phyloP scores from a whole-genome alignment of 768 basidiomycete species.

The Mycena maculata region DNA sequence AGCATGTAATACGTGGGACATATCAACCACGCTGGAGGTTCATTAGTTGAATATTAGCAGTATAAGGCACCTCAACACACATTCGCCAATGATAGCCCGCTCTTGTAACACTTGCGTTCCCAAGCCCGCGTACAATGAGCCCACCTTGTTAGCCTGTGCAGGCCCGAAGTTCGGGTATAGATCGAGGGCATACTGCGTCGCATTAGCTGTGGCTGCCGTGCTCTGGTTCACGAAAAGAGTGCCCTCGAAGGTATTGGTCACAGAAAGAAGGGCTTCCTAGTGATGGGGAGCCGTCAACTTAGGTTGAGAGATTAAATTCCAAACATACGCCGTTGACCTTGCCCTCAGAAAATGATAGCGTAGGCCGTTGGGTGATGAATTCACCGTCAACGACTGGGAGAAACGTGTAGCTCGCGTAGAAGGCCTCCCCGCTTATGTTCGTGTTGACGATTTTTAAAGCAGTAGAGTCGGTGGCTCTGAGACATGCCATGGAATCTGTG shows the following conservation, averaged over 20 bases:
- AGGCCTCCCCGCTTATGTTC: constrained; percentile 31
- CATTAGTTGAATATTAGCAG: too few relatives aligned
- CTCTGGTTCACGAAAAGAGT: constrained; percentile 34
- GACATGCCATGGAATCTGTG: constrained; percentile 37
- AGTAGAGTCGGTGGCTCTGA: constrained; percentile 38
- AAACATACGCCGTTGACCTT: constrained; percentile 47
- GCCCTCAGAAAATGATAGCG: constrained; percentile 40
- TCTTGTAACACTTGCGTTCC: constrained; percentile 5
- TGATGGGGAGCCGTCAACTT: constrained; percentile 37
- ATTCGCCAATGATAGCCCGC: too few relatives aligned
- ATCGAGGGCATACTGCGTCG: constrained; percentile 26
- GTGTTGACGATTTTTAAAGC: constrained; percentile 39
- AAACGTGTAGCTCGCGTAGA: constrained; percentile 41
- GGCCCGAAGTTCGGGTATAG: constrained; percentile 34
- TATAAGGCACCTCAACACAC: too few relatives aligned
- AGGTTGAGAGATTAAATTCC: not conserved
- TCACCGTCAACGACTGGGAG: constrained; percentile 49
- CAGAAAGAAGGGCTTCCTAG: constrained; percentile 34
- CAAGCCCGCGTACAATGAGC: constrained; percentile 20
- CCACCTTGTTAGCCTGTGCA: constrained; percentile 17
- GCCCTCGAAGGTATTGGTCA: constrained; percentile 45
- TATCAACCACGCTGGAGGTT: too few relatives aligned
- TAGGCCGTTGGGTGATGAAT: constrained; percentile 48
- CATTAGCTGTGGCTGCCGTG: constrained; percentile 12
- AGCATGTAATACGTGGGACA: too few relatives aligned